Conservation (phyloP, 2,329 filamentous ascomycete species). For the Tolypocladium ovalisporum region DNA sequence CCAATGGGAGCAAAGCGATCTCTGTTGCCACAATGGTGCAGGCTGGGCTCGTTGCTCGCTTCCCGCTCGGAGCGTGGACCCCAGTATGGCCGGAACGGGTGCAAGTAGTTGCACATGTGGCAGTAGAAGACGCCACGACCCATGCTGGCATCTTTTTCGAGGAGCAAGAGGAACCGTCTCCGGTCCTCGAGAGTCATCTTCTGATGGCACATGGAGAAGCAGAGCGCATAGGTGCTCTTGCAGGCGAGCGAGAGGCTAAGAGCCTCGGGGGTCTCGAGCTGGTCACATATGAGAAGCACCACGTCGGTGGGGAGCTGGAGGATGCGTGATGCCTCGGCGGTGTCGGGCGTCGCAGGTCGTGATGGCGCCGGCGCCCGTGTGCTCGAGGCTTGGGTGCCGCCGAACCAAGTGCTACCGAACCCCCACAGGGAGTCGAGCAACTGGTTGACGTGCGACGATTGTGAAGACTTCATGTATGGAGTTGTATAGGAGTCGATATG, state of each 20-base stretch:
- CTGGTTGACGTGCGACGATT: neutral
- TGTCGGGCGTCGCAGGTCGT: neutral
- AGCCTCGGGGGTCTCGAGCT: conserved; percentile 6
- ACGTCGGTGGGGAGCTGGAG: conserved; percentile 10
- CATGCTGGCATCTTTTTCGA: conserved; percentile 7
- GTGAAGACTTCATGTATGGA: neutral
- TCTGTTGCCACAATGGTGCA: conserved; percentile 3
- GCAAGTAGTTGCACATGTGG: conserved; percentile 8
- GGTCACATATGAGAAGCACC: conserved; percentile 8
- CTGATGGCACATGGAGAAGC: neutral
- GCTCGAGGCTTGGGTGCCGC: neutral
- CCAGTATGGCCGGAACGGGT: conserved; percentile 6
- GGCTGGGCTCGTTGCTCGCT: neutral
- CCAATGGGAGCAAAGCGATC: conserved; percentile 9
- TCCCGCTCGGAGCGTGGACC: conserved; percentile 4
- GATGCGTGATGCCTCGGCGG: neutral
- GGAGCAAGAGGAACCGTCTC: conserved; percentile 5
- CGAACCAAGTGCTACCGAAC: neutral
- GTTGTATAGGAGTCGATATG: neutral
- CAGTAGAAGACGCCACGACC: conserved; percentile 9
- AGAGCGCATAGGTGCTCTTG: conserved; percentile 3
- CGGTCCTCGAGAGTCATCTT: conserved; percentile 2
- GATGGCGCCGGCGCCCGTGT: neutral
- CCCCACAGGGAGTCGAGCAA: neutral
- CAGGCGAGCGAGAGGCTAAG: conserved; percentile 9